Conservation (phyloP, 805 yeast species). For the Candida khao-thaluensis region DNA sequence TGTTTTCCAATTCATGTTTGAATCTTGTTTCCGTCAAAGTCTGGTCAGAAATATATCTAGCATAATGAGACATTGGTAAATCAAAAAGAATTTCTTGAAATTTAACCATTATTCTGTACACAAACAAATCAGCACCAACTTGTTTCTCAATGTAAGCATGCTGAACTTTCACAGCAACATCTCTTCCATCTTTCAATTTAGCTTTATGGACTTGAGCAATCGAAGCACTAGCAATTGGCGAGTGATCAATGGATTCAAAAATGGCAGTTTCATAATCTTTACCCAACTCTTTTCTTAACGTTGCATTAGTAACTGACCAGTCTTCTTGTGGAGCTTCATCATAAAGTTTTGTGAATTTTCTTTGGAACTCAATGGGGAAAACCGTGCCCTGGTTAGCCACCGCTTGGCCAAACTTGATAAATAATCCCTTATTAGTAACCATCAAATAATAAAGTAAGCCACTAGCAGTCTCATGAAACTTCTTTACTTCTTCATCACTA, state of each 20-base stretch:
- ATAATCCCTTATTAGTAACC: constrained; percentile 45
- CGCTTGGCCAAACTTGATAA: constrained; percentile 77
- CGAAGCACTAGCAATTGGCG: constrained; percentile 73
- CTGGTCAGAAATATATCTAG: constrained; percentile 56
- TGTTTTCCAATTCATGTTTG: constrained; percentile 53
- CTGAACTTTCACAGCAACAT: constrained; percentile 67
- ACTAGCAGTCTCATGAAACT: constrained; percentile 56
- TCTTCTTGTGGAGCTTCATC: constrained; percentile 66
- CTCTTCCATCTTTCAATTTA: constrained; percentile 41
- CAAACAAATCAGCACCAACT: constrained; percentile 56
- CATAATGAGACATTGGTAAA: constrained; percentile 58
- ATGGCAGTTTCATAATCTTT: constrained; percentile 20
- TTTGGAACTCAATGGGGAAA: constrained; percentile 65
- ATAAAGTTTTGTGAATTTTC: constrained; percentile 54
- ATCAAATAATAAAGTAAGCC: constrained; percentile 30
- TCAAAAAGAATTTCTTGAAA: constrained; percentile 59
- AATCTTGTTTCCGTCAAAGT: constrained; percentile 64
- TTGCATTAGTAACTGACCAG: constrained; percentile 46
- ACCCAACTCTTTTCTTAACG: constrained; percentile 25
- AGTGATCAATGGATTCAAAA: constrained; percentile 49
- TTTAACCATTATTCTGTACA: constrained; percentile 52
- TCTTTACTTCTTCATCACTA: constrained; percentile 13
- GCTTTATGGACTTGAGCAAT: constrained; percentile 71
- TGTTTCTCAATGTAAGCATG: constrained; percentile 63
- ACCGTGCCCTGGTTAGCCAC: constrained; percentile 71